These are phyloP conservation scores for Aphanoascus verrucosus DNA, from an alignment of 2,329 filamentous ascomycete species.

Conservation along the genomic window DNA sequence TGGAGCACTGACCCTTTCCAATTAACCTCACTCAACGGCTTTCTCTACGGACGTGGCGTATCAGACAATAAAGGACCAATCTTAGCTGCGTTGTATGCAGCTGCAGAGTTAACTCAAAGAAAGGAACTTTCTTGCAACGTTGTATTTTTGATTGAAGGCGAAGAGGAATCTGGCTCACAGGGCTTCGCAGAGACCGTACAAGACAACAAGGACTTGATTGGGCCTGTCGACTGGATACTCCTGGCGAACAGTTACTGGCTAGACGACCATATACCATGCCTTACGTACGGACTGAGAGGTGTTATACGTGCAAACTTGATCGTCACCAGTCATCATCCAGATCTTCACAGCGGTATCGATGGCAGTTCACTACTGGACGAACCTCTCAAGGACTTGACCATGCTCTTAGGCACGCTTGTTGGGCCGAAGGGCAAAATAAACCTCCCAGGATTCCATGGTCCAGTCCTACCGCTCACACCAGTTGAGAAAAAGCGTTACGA, in stretches of 20 bases:
- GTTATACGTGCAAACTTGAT: slow-evolving; percentile 88
- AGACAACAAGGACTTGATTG: slow-evolving; percentile 72
- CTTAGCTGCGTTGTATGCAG: slow-evolving; percentile 84
- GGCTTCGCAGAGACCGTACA: slow-evolving; percentile 78
- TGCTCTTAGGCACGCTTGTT: slow-evolving; percentile 70
- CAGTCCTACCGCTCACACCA: slow-evolving; percentile 61
- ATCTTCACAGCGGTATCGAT: slow-evolving; percentile 94
- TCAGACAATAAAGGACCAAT: slow-evolving; percentile 97
- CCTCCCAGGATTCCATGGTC: slow-evolving; percentile 81
- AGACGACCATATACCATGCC: slow-evolving; percentile 85
- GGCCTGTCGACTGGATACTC: slow-evolving; percentile 84
- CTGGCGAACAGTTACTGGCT: slow-evolving; percentile 98
- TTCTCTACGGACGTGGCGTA: slow-evolving; percentile 88
- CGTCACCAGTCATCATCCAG: slow-evolving; percentile 73
- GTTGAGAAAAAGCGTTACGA: slow-evolving; percentile 73
- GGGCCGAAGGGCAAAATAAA: slow-evolving; percentile 68
- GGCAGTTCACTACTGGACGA: slow-evolving; percentile 79
- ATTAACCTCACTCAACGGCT: slow-evolving; percentile 82
- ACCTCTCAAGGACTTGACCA: slow-evolving; percentile 79
- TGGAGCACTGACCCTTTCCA: slow-evolving; percentile 85
- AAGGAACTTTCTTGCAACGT: slow-evolving; percentile 78
- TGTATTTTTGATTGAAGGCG: slow-evolving; percentile 69
- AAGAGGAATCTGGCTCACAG: slow-evolving; percentile 87
- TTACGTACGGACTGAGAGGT: slow-evolving; percentile 87
- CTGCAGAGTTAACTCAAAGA: slow-evolving; percentile 76